These are phyloP conservation scores for Bolboschoenoplectus hybrid DNA, from an alignment of 202 grass and related monocot species.

Conservation along the genomic window DNA sequence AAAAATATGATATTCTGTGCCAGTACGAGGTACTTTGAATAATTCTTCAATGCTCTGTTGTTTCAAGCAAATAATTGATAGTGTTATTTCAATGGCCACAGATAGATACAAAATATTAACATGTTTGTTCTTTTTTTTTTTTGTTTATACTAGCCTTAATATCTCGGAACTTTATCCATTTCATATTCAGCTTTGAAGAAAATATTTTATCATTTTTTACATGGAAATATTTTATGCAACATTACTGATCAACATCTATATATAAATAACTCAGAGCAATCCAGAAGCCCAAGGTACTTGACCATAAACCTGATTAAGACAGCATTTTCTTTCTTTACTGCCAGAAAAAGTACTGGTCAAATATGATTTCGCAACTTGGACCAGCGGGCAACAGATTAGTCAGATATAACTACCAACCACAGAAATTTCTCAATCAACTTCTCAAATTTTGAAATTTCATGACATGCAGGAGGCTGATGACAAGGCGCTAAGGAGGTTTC, in stretches of 20 bases:
- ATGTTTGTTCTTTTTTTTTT: not conserved
- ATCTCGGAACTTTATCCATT: not conserved
- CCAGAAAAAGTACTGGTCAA: not conserved
- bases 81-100: no score
- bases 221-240: no score
- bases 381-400: not conserved
- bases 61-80: not conserved
- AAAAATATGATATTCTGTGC: no score
- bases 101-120: no score
- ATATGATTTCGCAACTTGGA: not conserved
- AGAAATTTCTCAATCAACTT: not conserved
- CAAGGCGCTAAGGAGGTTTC: constrained; percentile 53
- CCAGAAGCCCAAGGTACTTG: not conserved
- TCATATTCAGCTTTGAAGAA: not conserved
- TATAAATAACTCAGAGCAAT: not conserved
- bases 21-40: no score
- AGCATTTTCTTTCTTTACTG: not conserved
- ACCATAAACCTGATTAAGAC: not conserved
- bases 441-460: not conserved
- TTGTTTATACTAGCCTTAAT: not conserved
- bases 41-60: no score
- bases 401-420: constrained; percentile 1
- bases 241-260: not conserved
- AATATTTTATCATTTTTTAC: not conserved
- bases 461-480: constrained; percentile 62